Conservation (phyloP, 306 rosid species). For the Malus sylvestris region DNA sequence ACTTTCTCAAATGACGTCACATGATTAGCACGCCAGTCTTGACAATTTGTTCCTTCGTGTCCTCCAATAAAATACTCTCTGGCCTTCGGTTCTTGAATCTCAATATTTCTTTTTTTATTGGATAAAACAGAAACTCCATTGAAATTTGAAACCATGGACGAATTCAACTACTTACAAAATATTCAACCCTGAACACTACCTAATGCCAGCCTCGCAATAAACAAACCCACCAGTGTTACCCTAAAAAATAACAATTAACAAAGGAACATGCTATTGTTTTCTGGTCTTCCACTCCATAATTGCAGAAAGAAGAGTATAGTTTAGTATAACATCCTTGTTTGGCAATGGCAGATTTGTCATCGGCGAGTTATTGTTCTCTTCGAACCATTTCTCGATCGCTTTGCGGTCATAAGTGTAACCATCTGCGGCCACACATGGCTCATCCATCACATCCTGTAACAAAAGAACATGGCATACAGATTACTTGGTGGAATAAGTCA, state of each 20-base stretch:
- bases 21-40: accelerated
- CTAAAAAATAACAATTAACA: background rate
- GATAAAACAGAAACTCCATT: background rate
- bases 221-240: background rate
- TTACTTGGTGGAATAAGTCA: background rate
- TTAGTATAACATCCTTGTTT: constrained; percentile 62
- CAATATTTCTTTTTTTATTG: background rate
- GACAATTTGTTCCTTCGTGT: background rate
- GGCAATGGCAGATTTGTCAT: constrained; percentile 67
- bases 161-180: background rate
- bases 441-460: constrained; percentile 76
- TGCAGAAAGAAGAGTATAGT: constrained; percentile 80
- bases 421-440: constrained; percentile 94
- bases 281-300: constrained; percentile 82
- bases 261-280: background rate
- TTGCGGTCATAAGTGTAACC: constrained; percentile 82
- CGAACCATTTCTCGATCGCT: constrained; percentile 71
- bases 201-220: background rate
- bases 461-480: constrained; percentile 4
- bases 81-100: background rate
- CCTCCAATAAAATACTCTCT: background rate
- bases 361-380: constrained; percentile 61
- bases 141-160: background rate
- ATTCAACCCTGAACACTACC: background rate
- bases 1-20: background rate